Conservation (phyloP, 176 grass and related monocot species). For the Juncus inflexus region DNA sequence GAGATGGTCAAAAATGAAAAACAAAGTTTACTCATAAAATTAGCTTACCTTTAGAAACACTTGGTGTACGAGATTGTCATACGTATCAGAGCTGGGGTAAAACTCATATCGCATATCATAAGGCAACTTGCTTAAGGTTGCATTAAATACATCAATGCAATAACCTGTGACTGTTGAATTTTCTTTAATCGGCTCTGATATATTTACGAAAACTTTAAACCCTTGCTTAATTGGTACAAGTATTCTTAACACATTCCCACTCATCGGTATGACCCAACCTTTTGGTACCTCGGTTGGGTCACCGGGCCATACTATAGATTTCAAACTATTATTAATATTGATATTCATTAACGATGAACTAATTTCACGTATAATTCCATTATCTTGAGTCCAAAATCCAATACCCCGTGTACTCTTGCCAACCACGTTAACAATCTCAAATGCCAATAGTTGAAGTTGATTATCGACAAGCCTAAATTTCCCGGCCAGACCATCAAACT, state of each 20-base stretch:
- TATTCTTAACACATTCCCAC: slow-evolving; percentile 29
- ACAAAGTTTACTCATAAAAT: background rate
- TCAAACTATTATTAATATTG: slow-evolving; percentile 20
- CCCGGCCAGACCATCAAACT: slow-evolving; percentile 57
- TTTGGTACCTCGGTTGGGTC: slow-evolving; percentile 21
- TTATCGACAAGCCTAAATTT: slow-evolving; percentile 54
- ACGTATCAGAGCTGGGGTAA: background rate
- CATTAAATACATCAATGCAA: slow-evolving; percentile 70
- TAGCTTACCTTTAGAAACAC: slow-evolving; percentile 32
- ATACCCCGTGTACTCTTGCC: slow-evolving; percentile 40
- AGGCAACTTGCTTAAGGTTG: slow-evolving; percentile 32
- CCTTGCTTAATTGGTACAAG: slow-evolving; percentile 57
- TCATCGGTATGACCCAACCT: slow-evolving; percentile 55
- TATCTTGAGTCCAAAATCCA: slow-evolving; percentile 53
- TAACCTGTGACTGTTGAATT: slow-evolving; percentile 37
- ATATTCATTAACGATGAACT: background rate
- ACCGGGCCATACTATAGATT: slow-evolving; percentile 46
- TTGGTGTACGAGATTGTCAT: slow-evolving; percentile 32
- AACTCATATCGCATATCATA: slow-evolving; percentile 35
- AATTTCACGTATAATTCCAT: slow-evolving; percentile 26
- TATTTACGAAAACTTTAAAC: slow-evolving; percentile 61
- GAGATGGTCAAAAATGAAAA: background rate
- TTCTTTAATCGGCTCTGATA: background rate
- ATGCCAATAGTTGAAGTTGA: slow-evolving; percentile 45
- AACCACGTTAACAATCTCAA: slow-evolving; percentile 69